Evolutionary conservation across 2,329 filamentous ascomycete genomes (phyloP), one percentile per base, ranked within the genome.

Genomic region (Cercospora berteroae): DNA sequence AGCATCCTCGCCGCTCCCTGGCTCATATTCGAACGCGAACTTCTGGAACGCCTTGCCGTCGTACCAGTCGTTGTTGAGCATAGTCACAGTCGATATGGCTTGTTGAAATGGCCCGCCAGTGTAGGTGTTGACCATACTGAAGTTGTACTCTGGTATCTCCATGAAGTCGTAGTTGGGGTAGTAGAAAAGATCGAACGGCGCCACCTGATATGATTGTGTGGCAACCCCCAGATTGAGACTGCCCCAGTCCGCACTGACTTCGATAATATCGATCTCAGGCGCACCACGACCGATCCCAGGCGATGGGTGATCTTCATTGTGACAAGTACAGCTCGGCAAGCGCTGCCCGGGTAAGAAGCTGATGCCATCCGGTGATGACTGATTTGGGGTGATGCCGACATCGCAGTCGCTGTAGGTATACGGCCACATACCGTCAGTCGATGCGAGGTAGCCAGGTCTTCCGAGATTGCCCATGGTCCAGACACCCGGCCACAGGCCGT

Each of bases 401-500:
- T 84, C 84, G 70, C 84, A 86, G 18, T 70, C 69, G 36, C 79
- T 77, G 72, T 86, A 86, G 0, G 83, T 85, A 70, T 85, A 86
- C 2, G 84, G 84, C 84, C 84, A 86, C 66, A 85, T 75, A 5
- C 84, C 84, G 20, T 86, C 84, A 0, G 83, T 86, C 1, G 83
- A 85, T 2, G 82, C 77, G 33, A 82, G 75, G 68, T 84, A 85
- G 42, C 84, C 84, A 18, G 84, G 84, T 33, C 83, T 77, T 4
- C 83, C 84, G 1, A 86, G 79, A 68, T 86, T 86, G 0, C 84
- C 84, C 81, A 86, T 83, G 1, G 82, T 81, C 84, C 84, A 86
- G 3, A 80, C 81, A 52, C 84, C 84, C 7, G 84, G 84, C 84
- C 84, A 86, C 0, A 84, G 75, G 25, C 83, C 83, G 58, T 81